Percentiles rank a stretch among this genome's conserved stretches.
Evolutionary conservation across 139 green algal species (phyloP).

Genomic region (Raphidocelis subcapitata): DNA sequence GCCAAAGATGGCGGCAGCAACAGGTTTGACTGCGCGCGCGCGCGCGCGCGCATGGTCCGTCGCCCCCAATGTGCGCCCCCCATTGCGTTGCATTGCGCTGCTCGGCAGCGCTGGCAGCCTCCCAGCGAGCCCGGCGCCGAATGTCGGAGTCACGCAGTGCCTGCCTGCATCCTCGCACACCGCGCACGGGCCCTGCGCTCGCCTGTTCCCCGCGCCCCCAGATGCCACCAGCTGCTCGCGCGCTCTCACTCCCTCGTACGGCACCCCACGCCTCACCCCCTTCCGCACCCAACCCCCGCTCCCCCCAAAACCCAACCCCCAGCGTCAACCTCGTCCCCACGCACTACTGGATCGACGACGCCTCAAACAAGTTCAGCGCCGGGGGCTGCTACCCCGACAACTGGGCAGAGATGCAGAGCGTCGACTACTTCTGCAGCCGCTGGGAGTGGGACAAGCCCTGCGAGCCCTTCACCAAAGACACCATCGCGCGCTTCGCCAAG

Average conservation of each 20-base stretch:
- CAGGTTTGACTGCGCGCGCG: too few species aligned
- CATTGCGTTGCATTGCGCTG: too few species aligned
- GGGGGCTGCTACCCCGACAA: slow-evolving; percentile 23
- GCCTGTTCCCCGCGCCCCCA: too few species aligned
- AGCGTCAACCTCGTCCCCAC: slow-evolving; percentile 29
- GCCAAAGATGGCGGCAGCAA: slow-evolving; percentile 18
- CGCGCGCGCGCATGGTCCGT: too few species aligned
- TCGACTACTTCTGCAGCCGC: slow-evolving; percentile 21
- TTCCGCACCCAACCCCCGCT: neutral
- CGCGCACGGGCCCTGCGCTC: too few species aligned
- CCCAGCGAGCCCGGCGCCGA: too few species aligned
- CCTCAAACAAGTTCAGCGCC: neutral
- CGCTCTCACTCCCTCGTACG: neutral
- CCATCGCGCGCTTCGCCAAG: neutral
- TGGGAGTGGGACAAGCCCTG: slow-evolving; percentile 24
- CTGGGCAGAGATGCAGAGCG: slow-evolving; percentile 19
- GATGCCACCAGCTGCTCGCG: too few species aligned
- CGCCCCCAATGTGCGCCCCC: too few species aligned
- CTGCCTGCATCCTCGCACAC: too few species aligned
- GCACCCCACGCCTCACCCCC: neutral
- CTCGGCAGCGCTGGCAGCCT: too few species aligned
- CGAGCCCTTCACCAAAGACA: neutral
- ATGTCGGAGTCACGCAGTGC: too few species aligned
- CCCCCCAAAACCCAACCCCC: neutral
- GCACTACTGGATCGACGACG: slow-evolving; percentile 28